phyloP scores from a whole-genome alignment of 2,329 filamentous ascomycete species.

The Pestalotiopsis sp. region DNA sequence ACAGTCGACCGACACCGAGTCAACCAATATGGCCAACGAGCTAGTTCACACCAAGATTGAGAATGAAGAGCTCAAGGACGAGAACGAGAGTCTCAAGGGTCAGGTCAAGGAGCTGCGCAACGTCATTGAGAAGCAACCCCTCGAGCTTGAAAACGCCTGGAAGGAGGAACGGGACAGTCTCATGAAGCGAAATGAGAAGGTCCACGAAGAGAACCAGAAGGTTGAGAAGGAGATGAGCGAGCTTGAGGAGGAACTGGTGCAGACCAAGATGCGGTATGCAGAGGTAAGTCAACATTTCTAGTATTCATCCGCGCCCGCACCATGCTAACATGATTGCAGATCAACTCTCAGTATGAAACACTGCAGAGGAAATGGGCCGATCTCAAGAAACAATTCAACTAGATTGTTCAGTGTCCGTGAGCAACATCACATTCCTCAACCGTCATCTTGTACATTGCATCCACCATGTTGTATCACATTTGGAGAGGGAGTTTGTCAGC shows the following conservation, averaged over 20 bases:
- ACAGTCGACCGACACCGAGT: slow-evolving; percentile 86
- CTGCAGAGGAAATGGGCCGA: slow-evolving; percentile 79
- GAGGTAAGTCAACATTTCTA: slow-evolving; percentile 67
- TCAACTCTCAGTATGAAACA: slow-evolving; percentile 71
- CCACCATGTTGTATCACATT: slow-evolving; percentile 5
- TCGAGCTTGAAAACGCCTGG: slow-evolving; percentile 81
- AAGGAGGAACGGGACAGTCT: slow-evolving; percentile 86
- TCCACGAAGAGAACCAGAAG: slow-evolving; percentile 88
- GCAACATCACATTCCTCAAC: background rate
- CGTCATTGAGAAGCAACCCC: slow-evolving; percentile 87
- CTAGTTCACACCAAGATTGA: slow-evolving; percentile 91
- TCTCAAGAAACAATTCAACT: slow-evolving; percentile 62
- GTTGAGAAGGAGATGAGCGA: slow-evolving; percentile 89
- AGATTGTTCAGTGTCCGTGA: slow-evolving; percentile 15
- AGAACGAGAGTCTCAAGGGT: slow-evolving; percentile 84
- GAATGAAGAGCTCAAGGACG: slow-evolving; percentile 85
- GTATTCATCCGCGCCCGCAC: too few relatives aligned
- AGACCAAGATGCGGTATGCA: slow-evolving; percentile 92
- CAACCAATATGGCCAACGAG: slow-evolving; percentile 88
- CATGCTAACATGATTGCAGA: slow-evolving; percentile 45
- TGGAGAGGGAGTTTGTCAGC: slow-evolving; percentile 7
- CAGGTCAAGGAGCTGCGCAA: slow-evolving; percentile 84
- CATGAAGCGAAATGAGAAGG: slow-evolving; percentile 89
- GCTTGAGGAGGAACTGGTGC: slow-evolving; percentile 89
- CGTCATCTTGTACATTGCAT: slow-evolving; percentile 8